phyloP scores from a whole-genome alignment of 2,329 filamentous ascomycete genomes.

The Microdochium paspali region DNA sequence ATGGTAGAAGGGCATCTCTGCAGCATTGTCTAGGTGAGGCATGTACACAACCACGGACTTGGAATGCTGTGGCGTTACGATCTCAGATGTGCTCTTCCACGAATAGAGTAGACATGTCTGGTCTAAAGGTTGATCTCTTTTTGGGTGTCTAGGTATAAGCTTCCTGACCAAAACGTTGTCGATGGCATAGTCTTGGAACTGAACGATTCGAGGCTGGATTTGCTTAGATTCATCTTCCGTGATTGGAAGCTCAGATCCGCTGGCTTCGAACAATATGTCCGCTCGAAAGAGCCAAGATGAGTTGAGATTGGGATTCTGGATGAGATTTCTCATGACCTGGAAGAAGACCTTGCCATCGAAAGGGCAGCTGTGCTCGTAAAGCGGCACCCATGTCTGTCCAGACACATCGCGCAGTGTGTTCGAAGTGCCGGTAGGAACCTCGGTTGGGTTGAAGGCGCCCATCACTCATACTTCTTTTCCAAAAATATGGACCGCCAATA shows the following conservation, averaged over 20 bases:
- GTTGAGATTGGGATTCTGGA: slow-evolving; percentile 73
- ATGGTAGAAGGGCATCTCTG: slow-evolving; percentile 79
- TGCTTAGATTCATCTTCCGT: background rate
- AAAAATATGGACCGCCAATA: too few relatives aligned
- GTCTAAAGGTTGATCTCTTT: slow-evolving; percentile 63
- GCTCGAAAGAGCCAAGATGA: slow-evolving; percentile 70
- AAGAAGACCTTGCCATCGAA: slow-evolving; percentile 57
- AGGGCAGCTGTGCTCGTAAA: slow-evolving; percentile 46
- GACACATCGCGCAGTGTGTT: slow-evolving; percentile 25
- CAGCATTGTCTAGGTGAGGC: slow-evolving; percentile 55
- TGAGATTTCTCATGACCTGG: slow-evolving; percentile 62
- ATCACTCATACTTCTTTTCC: background rate
- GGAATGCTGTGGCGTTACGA: too few relatives aligned
- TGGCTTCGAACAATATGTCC: slow-evolving; percentile 55
- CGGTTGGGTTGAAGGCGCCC: slow-evolving; percentile 17
- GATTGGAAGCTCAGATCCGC: slow-evolving; percentile 12
- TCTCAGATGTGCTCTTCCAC: slow-evolving; percentile 16
- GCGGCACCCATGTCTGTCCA: slow-evolving; percentile 38
- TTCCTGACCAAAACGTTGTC: slow-evolving; percentile 62
- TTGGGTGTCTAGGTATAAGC: slow-evolving; percentile 73
- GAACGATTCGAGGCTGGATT: slow-evolving; percentile 21
- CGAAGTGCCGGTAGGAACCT: slow-evolving; percentile 19
- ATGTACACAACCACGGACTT: slow-evolving; percentile 64
- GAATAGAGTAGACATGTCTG: slow-evolving; percentile 75
- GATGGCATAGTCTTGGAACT: slow-evolving; percentile 35